Evolutionary conservation across 176 grass and related monocot genomes (phyloP), one percentile per base, ranked within the genome.

Genomic region (Panicum miliaceum): DNA sequence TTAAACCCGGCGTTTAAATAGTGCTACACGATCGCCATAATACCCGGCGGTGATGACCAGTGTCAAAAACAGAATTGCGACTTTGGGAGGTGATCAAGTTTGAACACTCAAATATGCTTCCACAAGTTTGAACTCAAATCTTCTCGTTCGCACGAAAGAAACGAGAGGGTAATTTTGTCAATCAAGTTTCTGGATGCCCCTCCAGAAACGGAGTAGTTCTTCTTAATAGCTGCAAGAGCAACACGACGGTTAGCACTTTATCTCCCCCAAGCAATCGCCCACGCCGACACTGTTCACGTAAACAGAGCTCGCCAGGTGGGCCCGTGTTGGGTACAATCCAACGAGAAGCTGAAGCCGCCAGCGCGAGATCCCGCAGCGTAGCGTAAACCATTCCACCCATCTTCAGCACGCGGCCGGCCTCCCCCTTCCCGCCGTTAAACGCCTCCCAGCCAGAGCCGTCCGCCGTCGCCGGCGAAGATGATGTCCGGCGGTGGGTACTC

Each of bases 401-500:
- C 5, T 32, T 11, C 62, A 22, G 36, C 78, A 68, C 78, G 65
- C 79, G 14, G 36, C 65, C 50, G 65, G 65, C 50, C 65, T 57
- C 12, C 78, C 47, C 50, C 19, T 67, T 65, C 63, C 64, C 63
- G 78, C 63, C 63, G 63, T 64, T 34, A 54, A 52, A 20, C 35
- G 52, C 47, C 64, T 65, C 56, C n/a, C 61, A 25, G 20, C 6
- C 78, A 13, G 40, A 12, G 36, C 63, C 36, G 56, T 10, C 19
- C 12, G 80, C 37, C 70, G 64, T 53, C 78, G 52, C 75, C 64
- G 75, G 85, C 75, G 70, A 98, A 87, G 74, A 96, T 99, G 97
- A 96, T 99, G 97, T 92, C 97, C 38, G 79, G 93, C 86, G 86
- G 91, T 87, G 93, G 90, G 13, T 99, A 99, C 93, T 92, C 86